Base-by-base conservation (phyloP, 768 basidiomycete genomes). In the Lactarius evosmus region DNA sequence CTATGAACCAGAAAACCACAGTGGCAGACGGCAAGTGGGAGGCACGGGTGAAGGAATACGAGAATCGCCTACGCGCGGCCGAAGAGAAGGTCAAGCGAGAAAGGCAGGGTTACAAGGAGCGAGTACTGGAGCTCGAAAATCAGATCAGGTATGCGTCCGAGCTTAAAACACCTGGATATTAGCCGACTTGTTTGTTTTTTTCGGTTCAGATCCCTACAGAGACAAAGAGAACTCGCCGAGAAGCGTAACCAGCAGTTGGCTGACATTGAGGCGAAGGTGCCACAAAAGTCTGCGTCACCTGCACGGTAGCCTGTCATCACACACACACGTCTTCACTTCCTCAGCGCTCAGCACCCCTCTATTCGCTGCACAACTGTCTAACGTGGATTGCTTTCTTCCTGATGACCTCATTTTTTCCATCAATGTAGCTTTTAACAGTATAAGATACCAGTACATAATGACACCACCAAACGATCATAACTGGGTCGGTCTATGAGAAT, bases 81-180 rank as follows among this genome's bases (percentile, higher is more conserved):
- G 93, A 94, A 70, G 95, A 98, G 79, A 87, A 86, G 72, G 86
- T 93, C 67, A 98, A 98, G 81, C 81, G 93, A 60, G 95, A 96
- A 78, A 80, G 91, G 64, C 95, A 98, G 70, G 97, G 96, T 4
- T 84, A 88, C 50, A 99, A 98, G 76, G 96, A 98, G 75, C 77
- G 91, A 25, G 78, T 89, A 1, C 69, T 74, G 12, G 90, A 93
- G 74, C 76, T 93, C 62, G 88, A 91, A 74, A 84, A 73, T 59
- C 84, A 83, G 69, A 74, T 91, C 67, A 89, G 82, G 92, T 91
- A 78, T 77, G 61, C 53, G 33, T 53, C n/a, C 25, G 14, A 7
- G 50, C 65, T 56, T 41, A 40, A 32, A 11, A 57, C 32, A 27
- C 56, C 25, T 27, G 58, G 32, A 61, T 56, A 62, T 16, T 54